Evolutionary conservation across 257 asterid genomes (phyloP), one percentile per base, ranked within the genome.

Genomic region (Fraxinus quadrangulata): DNA sequence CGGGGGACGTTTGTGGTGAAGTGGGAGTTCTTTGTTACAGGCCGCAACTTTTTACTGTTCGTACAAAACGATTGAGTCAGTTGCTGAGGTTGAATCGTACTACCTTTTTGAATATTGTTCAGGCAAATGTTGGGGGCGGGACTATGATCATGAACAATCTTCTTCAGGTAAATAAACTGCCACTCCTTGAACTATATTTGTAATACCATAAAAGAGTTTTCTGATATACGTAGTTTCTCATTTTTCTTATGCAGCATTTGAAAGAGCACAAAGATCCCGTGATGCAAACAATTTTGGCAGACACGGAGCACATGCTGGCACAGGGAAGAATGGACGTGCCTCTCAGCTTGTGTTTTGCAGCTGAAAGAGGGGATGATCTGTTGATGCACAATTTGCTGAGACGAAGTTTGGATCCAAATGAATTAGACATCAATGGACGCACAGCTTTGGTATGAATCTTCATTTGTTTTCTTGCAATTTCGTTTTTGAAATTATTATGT

Each of bases 271-370:
- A 70, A 56, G 96, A 90, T 33, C 92, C 92, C 0, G 61, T 83
- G 80, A 89, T 87, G 84, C 91, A 87, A n/a, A 85, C 85, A 31
- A 88, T 92, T 26, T 82, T 87, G 82, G 68, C 67, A 24, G 87
- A 88, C 75, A 92, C 93, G 1, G 96, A 94, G 78, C 90, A 90
- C 68, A 87, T 89, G 93, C 88, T 94, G 77, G 90, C 96, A 70
- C 90, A 88, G 28, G 97, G 98, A 76, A 90, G 87, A 76, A 86
- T 87, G 92, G 96, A 89, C 56, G 74, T 94, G 85, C 98, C 97
- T 75, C 94, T 92, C 49, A 94, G 88, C 87, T 85, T 94, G 78
- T 87, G 93, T 86, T 94, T 94, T 82, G 97, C 98, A 51, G 97
- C 96, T 34, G 89, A 69, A 67, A 86, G 97, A 78, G 94, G 91